Conservation (phyloP, 2,329 filamentous ascomycete species). For the Paecilomyces dactylethromorphus region DNA sequence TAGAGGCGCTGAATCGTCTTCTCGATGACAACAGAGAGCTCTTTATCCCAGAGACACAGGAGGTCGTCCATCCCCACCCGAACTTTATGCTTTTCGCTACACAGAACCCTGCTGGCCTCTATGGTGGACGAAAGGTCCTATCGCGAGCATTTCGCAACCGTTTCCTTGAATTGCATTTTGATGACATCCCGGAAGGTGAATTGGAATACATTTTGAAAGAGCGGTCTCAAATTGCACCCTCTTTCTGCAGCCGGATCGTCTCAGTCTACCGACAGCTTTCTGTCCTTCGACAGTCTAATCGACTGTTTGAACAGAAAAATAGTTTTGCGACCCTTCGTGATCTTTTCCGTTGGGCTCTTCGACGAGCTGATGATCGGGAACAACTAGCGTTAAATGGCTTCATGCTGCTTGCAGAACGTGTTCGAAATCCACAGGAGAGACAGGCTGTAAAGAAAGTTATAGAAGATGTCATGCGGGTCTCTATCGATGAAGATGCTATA, state of each 20-base stretch:
- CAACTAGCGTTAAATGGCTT: constrained; percentile 89
- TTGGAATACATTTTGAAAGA: constrained; percentile 85
- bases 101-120: constrained; percentile 91
- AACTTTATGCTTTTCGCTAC: constrained; percentile 98
- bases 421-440: constrained; percentile 84
- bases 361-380: constrained; percentile 76
- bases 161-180: constrained; percentile 94
- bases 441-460: constrained; percentile 79
- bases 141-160: constrained; percentile 94
- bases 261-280: constrained; percentile 91
- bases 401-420: constrained; percentile 91
- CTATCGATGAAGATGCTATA: constrained; percentile 65
- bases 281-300: constrained; percentile 76
- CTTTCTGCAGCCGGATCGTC: constrained; percentile 86
- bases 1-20: constrained; percentile 91
- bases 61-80: constrained; percentile 82
- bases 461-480: constrained; percentile 82
- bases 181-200: constrained; percentile 94
- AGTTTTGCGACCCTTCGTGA: constrained; percentile 95
- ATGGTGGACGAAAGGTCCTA: constrained; percentile 87
- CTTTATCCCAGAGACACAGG: constrained; percentile 92
- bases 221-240: constrained; percentile 80
- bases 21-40: constrained; percentile 95
- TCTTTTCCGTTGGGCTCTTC: constrained; percentile 88
- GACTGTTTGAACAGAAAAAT: constrained; percentile 94